Percentiles rank a stretch among this genome's conserved stretches.
Evolutionary conservation across 495 filamentous ascomycete genomes (phyloP).

Genomic region (Hyaloscypha hepaticicola): DNA sequence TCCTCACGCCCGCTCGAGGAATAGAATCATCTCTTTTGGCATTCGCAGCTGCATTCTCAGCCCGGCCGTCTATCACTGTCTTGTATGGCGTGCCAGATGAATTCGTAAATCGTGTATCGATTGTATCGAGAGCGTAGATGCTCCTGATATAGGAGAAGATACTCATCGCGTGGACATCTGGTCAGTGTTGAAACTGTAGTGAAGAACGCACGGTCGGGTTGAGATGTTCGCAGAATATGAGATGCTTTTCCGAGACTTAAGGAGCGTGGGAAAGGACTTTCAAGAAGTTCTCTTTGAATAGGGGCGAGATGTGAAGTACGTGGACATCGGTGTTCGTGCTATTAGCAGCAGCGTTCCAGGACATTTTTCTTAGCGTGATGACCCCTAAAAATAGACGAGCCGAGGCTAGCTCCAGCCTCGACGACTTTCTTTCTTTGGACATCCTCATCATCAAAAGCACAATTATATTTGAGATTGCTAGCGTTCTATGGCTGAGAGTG

Average conservation of each 20-base stretch:
- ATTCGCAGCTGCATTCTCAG: conserved; percentile 34
- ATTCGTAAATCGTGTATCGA: conserved; percentile 87
- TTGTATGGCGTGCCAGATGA: conserved; percentile 66
- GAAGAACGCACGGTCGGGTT: not conserved
- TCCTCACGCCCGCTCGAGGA: conserved; percentile 33
- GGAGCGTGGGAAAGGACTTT: not conserved
- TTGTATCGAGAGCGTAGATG: conserved; percentile 82
- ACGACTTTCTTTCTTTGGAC: not conserved
- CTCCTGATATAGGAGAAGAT: conserved; percentile 35
- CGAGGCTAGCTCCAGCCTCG: not conserved
- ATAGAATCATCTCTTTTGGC: conserved; percentile 30
- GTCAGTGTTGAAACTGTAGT: conserved; percentile 1
- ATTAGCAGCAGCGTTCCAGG: not conserved
- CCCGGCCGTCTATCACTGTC: conserved; percentile 43
- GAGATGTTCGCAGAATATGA: not conserved
- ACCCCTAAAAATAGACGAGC: conserved; percentile 10
- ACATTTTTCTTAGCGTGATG: not conserved
- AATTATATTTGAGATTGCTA: not conserved
- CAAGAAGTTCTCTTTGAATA: not conserved
- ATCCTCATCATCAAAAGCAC: not conserved
- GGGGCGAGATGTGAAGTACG: not conserved
- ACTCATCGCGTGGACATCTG: conserved; percentile 26
- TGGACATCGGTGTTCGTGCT: not conserved
- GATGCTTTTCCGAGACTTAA: not conserved
- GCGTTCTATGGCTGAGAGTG: no score